Evolutionary conservation across 2,329 filamentous ascomycete species (phyloP).

Genomic region (Pseudogymnoascus sp.): DNA sequence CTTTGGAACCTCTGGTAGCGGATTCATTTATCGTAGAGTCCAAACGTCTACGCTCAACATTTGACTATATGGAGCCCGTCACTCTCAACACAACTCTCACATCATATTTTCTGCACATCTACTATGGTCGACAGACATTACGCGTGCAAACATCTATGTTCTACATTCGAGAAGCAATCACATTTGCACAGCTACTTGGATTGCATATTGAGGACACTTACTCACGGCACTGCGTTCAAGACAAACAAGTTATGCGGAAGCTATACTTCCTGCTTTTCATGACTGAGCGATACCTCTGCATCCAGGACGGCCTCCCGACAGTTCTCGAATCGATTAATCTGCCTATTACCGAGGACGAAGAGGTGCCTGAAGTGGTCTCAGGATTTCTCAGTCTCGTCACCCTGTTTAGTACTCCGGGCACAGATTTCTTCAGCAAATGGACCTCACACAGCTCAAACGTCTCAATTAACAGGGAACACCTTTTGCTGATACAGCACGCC

Average conservation of each 20-base stretch:
- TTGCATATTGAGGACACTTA: conserved; percentile 10
- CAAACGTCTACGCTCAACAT: no score
- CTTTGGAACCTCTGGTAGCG: background rate
- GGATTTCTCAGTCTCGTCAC: background rate
- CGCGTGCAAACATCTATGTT: conserved; percentile 4
- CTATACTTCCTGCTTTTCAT: conserved; percentile 9
- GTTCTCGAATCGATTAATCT: conserved; percentile 7
- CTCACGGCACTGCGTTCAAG: conserved; percentile 1
- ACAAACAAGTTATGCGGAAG: conserved; percentile 7
- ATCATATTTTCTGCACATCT: no score
- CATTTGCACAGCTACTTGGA: conserved; percentile 7
- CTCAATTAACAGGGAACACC: no score
- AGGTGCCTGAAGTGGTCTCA: background rate
- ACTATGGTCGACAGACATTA: background rate
- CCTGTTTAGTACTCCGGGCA: background rate
- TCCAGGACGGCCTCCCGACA: conserved; percentile 5
- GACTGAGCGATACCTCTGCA: conserved; percentile 9
- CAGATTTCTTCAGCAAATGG: no score
- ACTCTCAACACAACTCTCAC: no score
- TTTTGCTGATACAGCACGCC: no score
- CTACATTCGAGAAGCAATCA: conserved; percentile 10
- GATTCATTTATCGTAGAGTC: background rate
- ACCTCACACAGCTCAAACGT: no score
- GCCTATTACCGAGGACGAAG: conserved; percentile 6
- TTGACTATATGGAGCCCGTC: no score